Evolutionary conservation across 2,329 filamentous ascomycete species (phyloP).

Genomic region (Fusarium pseudograminearum): DNA sequence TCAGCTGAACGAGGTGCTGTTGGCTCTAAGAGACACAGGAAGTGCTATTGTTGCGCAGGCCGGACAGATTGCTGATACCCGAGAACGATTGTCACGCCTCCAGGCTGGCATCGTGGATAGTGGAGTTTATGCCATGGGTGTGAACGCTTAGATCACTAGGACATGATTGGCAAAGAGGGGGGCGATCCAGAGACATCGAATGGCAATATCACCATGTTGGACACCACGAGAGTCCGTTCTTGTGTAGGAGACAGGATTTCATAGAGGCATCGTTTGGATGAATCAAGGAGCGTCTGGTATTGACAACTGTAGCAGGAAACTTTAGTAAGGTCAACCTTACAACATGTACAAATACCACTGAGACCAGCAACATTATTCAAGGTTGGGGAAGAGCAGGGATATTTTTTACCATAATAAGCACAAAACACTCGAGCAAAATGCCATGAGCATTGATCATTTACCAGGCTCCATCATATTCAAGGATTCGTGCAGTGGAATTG

Average conservation of each 20-base stretch:
- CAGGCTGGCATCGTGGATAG: constrained; percentile 57
- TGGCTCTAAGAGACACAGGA: constrained; percentile 56
- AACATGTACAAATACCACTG: constrained; percentile 48
- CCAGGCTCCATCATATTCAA: not conserved
- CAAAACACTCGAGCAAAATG: not conserved
- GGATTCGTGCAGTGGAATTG: not conserved
- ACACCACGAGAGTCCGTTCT: constrained; percentile 23
- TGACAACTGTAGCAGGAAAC: constrained; percentile 16
- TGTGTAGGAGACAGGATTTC: constrained; percentile 2
- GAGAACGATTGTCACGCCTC: constrained; percentile 56
- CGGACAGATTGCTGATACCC: constrained; percentile 58
- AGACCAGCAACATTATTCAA: constrained; percentile 6
- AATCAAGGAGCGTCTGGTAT: constrained; percentile 3
- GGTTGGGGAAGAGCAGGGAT: not conserved
- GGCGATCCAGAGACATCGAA: constrained; percentile 1
- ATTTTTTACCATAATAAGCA: constrained; percentile 10
- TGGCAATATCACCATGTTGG: constrained; percentile 30
- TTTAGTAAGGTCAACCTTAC: constrained; percentile 32
- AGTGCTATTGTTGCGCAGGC: constrained; percentile 57
- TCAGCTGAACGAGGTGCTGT: constrained; percentile 55
- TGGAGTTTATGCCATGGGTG: constrained; percentile 52
- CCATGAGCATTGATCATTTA: not conserved
- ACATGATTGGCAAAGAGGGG: not conserved
- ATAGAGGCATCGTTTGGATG: constrained; percentile 12
- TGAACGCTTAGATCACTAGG: constrained; percentile 43